A percentile compares a stretch with the other conserved stretches of the same genome.
Conservation (phyloP, 2,329 filamentous ascomycete species). For the Herpotrichia juniperi region DNA sequence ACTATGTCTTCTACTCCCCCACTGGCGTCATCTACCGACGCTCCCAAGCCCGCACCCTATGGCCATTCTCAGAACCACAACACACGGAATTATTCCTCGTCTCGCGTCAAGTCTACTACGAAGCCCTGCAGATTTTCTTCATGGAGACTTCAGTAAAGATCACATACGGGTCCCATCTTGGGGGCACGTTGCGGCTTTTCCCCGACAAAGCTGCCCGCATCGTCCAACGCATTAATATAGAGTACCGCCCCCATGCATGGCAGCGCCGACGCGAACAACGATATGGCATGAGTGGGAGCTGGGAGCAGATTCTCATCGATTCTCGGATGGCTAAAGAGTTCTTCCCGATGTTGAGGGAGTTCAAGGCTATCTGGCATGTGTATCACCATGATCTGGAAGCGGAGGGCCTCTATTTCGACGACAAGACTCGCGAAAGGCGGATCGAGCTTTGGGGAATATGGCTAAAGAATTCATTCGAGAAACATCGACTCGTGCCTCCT, state of each 20-base stretch:
- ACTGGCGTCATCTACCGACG: background rate
- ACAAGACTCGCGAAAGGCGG: background rate
- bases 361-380: background rate
- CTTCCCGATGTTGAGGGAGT: background rate
- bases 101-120: slow-evolving; percentile 23
- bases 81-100: slow-evolving; percentile 12
- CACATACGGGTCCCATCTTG: slow-evolving; percentile 7
- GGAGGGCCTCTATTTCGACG: background rate
- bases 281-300: no score
- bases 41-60: background rate
- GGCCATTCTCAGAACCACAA: background rate
- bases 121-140: slow-evolving; percentile 23
- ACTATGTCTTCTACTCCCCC: slow-evolving; percentile 17
- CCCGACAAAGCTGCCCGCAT: slow-evolving; percentile 13
- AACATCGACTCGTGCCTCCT: background rate
- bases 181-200: slow-evolving; percentile 18
- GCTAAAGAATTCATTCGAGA: background rate
- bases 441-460: no score
- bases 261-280: no score
- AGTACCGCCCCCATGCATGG: background rate
- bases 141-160: slow-evolving; percentile 18
- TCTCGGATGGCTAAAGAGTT: background rate
- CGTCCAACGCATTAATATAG: slow-evolving; percentile 12
- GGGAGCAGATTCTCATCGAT: no score
- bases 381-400: background rate